Conservation (phyloP, 169 alveolate genomes). For the Amoebophrya sp. region DNA sequence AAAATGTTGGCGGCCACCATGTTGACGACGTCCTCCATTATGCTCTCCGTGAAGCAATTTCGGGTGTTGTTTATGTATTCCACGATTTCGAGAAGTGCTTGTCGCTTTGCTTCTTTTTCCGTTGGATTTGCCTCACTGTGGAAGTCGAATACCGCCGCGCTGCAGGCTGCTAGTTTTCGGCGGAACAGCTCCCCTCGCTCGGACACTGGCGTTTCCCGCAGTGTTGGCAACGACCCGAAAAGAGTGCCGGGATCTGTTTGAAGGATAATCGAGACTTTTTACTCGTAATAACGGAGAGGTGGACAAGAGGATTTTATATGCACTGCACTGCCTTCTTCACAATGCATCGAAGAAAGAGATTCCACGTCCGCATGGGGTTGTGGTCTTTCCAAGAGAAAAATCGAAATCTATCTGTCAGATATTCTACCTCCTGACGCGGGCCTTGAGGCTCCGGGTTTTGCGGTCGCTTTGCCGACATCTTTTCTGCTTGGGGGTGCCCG, state of each 20-base stretch:
- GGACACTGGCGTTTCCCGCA: slow-evolving; percentile 57
- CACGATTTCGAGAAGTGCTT: slow-evolving; percentile 70
- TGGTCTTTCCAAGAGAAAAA: too few relatives aligned
- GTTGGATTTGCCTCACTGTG: slow-evolving; percentile 46
- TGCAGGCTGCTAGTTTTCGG: slow-evolving; percentile 67
- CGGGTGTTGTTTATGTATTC: slow-evolving; percentile 65
- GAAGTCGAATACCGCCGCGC: slow-evolving; percentile 61
- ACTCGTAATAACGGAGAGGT: too few relatives aligned
- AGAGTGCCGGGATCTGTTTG: not conserved
- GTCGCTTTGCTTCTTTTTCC: slow-evolving; percentile 71
- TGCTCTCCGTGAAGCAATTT: slow-evolving; percentile 61
- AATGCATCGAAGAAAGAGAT: too few relatives aligned
- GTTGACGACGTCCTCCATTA: slow-evolving; percentile 66
- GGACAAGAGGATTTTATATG: too few relatives aligned
- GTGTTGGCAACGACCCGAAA: slow-evolving; percentile 51
- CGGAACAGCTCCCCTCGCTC: slow-evolving; percentile 59
- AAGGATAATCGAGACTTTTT: too few relatives aligned
- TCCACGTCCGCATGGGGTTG: too few relatives aligned
- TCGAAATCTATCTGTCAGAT: too few relatives aligned
- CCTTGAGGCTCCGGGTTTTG: too few relatives aligned
- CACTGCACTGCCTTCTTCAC: too few relatives aligned
- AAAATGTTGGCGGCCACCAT: slow-evolving; percentile 67
- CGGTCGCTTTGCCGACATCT: too few relatives aligned
- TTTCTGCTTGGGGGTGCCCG: not conserved
- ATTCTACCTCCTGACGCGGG: too few relatives aligned